Evolutionary conservation across 2,329 filamentous ascomycete genomes (phyloP), one percentile per base, ranked within the genome.

Genomic region (Ophiostoma perfectum): DNA sequence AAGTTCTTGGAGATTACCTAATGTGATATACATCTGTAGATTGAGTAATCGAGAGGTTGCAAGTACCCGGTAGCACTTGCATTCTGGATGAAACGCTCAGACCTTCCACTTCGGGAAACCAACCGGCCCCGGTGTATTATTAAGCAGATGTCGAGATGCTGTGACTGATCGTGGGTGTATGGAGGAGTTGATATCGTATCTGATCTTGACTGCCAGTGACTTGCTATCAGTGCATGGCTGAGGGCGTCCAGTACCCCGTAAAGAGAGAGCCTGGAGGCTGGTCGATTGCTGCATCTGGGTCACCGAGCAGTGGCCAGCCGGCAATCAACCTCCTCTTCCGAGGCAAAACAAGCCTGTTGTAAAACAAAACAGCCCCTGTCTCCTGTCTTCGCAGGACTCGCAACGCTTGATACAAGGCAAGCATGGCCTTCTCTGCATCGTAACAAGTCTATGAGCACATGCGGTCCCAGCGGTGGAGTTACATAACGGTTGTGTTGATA

Each of bases 61-160:
- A 27, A 27, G 27, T 27, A 27, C 49, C 8, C 7, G 18, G n/a
- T 14, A 14, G 45, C 27, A 14, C 18, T 18, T 55, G n/a, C 18
- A 27, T 27, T 16, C 8, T 36, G n/a, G 7, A 55, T 27, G 18
- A 55, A 55, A 55, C 18, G 6, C 8, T n/a, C n/a, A 9, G n/a
- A 55, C 49, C 49, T 55, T 55, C 49, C 49, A 55, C 49, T 27
- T 55, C 49, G 18, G 49, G 49, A 55, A 55, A 55, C 49, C 18
- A 55, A 8, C 49, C 49, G 49, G 49, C 8, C 49, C 18, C 8
- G 49, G 27, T 27, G 49, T 27, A 55, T 55, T 12, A 55, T 9
- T 11, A 7, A 55, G 3, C 49, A 55, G 18, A 18, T 27, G 27
- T 27, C 27, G 27, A 27, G 27, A 27, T 27, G 27, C 27, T 27